phyloP scores from a whole-genome alignment of 192 early-diverging fungal species.

The Entophlyctis helioformis region DNA sequence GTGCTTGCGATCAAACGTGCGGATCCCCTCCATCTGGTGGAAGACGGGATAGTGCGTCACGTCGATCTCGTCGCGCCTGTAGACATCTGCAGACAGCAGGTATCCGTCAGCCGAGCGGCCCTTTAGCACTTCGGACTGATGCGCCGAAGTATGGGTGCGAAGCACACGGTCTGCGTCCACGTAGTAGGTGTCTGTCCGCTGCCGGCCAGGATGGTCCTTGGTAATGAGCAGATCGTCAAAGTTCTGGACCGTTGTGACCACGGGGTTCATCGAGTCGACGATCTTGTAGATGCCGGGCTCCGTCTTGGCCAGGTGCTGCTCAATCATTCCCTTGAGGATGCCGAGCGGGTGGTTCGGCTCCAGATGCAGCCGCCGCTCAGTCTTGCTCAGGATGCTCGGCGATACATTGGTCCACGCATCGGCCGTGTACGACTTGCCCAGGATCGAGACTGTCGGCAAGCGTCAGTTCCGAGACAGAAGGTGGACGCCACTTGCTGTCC shows the following conservation, averaged over 20 bases:
- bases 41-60: conserved; percentile 92
- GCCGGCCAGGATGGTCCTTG: conserved; percentile 68
- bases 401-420: conserved; percentile 75
- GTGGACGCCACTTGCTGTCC: no score
- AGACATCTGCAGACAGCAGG: conserved; percentile 93
- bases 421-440: conserved; percentile 2
- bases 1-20: conserved; percentile 40
- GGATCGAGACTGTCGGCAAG: no score
- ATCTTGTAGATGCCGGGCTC: conserved; percentile 34
- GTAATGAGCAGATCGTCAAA: conserved; percentile 87
- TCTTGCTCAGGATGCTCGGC: conserved; percentile 61
- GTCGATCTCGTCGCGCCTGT: conserved; percentile 93
- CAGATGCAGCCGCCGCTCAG: conserved; percentile 61
- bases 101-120: conserved; percentile 29
- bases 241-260: conserved; percentile 72
- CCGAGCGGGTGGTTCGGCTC: conserved; percentile 73
- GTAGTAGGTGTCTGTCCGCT: conserved; percentile 86
- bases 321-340: conserved; percentile 73
- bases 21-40: conserved; percentile 96
- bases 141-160: conserved; percentile 89
- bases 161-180: conserved; percentile 67
- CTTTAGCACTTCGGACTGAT: conserved; percentile 69
- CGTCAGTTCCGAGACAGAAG: no score
- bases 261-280: conserved; percentile 56
- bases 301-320: conserved; percentile 52